Base-by-base conservation (phyloP, 129 eudicot species). In the Lactuca saligna region DNA sequence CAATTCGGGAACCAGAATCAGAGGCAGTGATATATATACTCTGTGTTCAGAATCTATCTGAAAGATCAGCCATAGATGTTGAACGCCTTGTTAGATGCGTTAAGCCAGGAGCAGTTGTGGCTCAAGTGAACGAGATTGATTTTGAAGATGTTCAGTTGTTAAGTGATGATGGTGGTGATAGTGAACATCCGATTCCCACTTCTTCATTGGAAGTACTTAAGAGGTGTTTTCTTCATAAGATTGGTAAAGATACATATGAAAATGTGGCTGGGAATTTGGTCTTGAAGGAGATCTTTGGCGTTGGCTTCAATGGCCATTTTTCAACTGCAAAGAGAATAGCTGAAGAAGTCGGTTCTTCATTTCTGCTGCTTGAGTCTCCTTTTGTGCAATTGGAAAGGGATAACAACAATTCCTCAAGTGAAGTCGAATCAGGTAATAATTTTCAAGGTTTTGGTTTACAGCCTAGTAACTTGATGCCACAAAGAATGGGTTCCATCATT, bases 221-320 rank as follows among this genome's bases (percentile, higher is more conserved):
- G 82, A 80, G 84, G 65, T 83, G 99, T 76, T 89, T 94, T 76
- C 48, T 87, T 33, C 84, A 94, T 59, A 89, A 78, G 69, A 78
- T 74, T 34, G 68, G 79, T 56, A 79, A 63, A 54, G 95, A 94
- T 46, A 82, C 56, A 76, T 94, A 89, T 82, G 97, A 94, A 46
- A 63, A 84, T 39, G 72, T 89, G 64, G 99, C 99, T 1, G 97
- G 95, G 74, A 79, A 75, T 82, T 70, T 94, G 77, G 97, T 94
- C 17, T 80, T 94, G 81, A 87, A 81, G 76, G 95, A 78, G 79
- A 89, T 94, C 38, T 94, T 94, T 54, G 99, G 99, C 48, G 84
- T 85, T 76, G 85, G 88, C n/a, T 87, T 85, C 61, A 54, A 87
- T 32, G 86, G 79, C 3, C 93, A 89, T 75, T 77, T 85, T 29